Percentiles rank a stretch among this genome's conserved stretches.
phyloP scores from a whole-genome alignment of 2,329 filamentous ascomycete genomes.

The Penicillium sp. region DNA sequence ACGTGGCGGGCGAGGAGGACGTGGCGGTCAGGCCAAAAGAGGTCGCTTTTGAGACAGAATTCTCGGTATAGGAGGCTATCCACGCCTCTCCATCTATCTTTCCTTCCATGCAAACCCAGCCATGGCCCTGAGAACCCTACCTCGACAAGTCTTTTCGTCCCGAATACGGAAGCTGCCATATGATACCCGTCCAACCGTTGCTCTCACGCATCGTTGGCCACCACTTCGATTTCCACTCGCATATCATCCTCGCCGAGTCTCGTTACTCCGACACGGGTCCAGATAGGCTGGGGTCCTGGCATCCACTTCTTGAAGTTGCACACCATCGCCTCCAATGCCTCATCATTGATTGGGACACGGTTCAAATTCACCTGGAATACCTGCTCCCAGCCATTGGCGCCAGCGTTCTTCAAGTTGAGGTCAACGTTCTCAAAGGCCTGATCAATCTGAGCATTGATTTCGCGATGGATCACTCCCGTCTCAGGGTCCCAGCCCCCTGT shows the following conservation, averaged over 20 bases:
- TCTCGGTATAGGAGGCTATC: background rate
- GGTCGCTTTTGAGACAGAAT: conserved; percentile 5
- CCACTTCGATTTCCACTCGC: conserved; percentile 62
- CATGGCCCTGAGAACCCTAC: background rate
- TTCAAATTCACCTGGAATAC: conserved; percentile 55
- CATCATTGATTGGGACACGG: conserved; percentile 47
- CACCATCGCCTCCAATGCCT: conserved; percentile 46
- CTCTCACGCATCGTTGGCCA: conserved; percentile 43
- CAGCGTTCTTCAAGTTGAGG: conserved; percentile 52
- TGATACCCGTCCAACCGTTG: background rate
- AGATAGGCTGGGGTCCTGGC: conserved; percentile 56
- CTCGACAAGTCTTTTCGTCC: no score
- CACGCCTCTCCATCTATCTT: background rate
- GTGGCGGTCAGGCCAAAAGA: background rate
- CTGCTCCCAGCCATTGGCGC: conserved; percentile 52
- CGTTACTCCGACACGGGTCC: conserved; percentile 57
- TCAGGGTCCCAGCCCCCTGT: conserved; percentile 40
- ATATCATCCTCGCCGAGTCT: conserved; percentile 54
- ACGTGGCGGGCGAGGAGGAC: background rate
- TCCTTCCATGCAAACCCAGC: background rate
- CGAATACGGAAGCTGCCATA: background rate
- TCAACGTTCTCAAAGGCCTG: conserved; percentile 62
- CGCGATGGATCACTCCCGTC: conserved; percentile 28
- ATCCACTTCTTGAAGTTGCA: conserved; percentile 54
- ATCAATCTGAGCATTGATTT: conserved; percentile 52